Percentiles rank a stretch among this genome's conserved stretches.
Evolutionary conservation across 2,329 filamentous ascomycete genomes (phyloP).

Genomic region (Zarea fungicola): DNA sequence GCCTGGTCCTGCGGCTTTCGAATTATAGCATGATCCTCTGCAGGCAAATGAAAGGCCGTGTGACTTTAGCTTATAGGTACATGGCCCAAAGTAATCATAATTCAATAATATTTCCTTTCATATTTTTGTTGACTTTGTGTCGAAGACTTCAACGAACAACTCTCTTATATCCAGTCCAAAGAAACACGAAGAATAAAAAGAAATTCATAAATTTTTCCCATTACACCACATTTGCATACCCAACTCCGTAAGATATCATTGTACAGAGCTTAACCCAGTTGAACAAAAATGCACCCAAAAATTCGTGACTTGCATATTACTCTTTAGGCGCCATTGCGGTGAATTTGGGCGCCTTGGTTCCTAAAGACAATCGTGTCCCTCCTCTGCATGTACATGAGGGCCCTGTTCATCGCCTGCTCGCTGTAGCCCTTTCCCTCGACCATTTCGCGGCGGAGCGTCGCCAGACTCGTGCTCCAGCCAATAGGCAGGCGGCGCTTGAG

Average conservation of each 20-base stretch:
- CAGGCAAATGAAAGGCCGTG: too few species aligned
- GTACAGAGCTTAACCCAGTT: background rate
- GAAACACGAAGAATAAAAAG: too few species aligned
- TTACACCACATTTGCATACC: slow-evolving; percentile 1
- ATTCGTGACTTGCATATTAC: too few species aligned
- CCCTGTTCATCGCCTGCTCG: slow-evolving; percentile 78
- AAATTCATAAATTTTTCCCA: slow-evolving; percentile 8
- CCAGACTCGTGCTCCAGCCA: slow-evolving; percentile 89
- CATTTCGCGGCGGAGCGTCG: slow-evolving; percentile 82
- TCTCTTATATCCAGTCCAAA: background rate
- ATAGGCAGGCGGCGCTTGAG: slow-evolving; percentile 82
- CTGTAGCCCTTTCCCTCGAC: slow-evolving; percentile 87
- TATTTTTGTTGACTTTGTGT: background rate
- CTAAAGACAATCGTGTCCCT: slow-evolving; percentile 81
- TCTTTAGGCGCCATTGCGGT: slow-evolving; percentile 61
- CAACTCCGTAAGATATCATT: slow-evolving; percentile 9
- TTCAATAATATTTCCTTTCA: background rate
- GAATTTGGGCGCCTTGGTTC: slow-evolving; percentile 70
- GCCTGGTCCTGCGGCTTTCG: background rate
- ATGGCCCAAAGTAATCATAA: too few species aligned
- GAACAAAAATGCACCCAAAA: background rate
- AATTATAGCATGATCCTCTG: too few species aligned
- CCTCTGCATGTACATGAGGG: slow-evolving; percentile 78
- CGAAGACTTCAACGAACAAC: background rate
- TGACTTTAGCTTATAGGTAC: too few species aligned